Base-by-base conservation (phyloP, 306 rosid species). In the Begonia masoniana region DNA sequence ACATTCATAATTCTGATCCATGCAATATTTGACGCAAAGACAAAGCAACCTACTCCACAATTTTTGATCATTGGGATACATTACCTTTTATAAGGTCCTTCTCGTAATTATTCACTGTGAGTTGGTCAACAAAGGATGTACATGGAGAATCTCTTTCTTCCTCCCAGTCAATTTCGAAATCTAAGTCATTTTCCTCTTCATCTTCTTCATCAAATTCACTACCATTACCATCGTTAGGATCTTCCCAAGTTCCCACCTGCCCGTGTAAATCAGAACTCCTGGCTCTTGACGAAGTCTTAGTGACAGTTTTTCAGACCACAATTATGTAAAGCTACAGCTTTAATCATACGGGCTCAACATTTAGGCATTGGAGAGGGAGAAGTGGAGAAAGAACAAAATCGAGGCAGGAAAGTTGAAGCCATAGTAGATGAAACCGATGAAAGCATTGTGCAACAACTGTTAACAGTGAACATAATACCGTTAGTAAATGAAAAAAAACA, bases 201-300 rank as follows among this genome's bases (percentile, higher is more conserved):
- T 69, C 71, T 49, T 74, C 78, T 10, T 14, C 74, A 10, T 60
- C 93, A 50, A n/a, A 51, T 15, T 82, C 95, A 42, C 85, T 81
- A 36, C 64, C 84, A 54, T 76, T 78, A 51, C 74, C 84, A 70
- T 68, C 65, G 43, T 85, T 92, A 13, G 94, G 92, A 57, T 77
- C 84, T 73, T 91, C 97, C 97, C 94, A 83, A 62, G 68, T 56
- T 64, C 70, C 81, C 52, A 17, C 50, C 17, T 13, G 74, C 8
- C 62, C 65, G 61, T 57, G 61, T 23, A 55, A 61, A 23, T 61
- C 47, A 12, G 46, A 46, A 41, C 60, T 64, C 61, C 71, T 60
- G 68, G 70, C 17, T 43, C 54, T 58, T 14, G 45, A 65, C 19
- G 48, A 19, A 35, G 45, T 63, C 55, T 61, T 16, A 55, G 64